These are phyloP conservation scores for Pseudogymnoascus sp. DNA, from an alignment of 2,329 filamentous ascomycete genomes.

Conservation along the genomic window DNA sequence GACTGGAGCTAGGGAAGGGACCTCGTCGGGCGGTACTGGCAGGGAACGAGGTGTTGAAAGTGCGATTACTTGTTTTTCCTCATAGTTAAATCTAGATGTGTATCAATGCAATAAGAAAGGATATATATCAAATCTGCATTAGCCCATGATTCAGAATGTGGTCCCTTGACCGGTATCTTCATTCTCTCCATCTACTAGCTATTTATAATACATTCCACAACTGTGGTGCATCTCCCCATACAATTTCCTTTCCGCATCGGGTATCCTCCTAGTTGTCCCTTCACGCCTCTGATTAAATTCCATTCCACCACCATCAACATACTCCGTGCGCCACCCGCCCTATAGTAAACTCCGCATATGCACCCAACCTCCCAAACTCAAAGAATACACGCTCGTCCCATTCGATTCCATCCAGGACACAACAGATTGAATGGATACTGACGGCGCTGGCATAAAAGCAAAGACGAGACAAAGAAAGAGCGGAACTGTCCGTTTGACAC, in stretches of 20 bases:
- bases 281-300: background rate
- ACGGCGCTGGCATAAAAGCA: background rate
- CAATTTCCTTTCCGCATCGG: background rate
- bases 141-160: background rate
- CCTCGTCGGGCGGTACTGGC: background rate
- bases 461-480: background rate
- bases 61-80: slow-evolving; percentile 3
- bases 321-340: background rate
- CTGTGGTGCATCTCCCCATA: background rate
- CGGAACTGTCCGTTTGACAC: background rate
- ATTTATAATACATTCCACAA: background rate
- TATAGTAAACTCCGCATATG: slow-evolving; percentile 1
- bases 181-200: background rate
- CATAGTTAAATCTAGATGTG: background rate
- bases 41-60: background rate
- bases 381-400: slow-evolving; percentile 2
- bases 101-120: background rate
- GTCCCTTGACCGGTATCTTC: background rate
- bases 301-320: background rate
- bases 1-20: background rate
- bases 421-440: background rate
- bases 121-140: background rate
- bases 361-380: background rate
- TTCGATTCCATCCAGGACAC: slow-evolving; percentile 1
- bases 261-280: background rate